Evolutionary conservation across 305 asterid species (phyloP).

Genomic region (Fraxinus albicans): DNA sequence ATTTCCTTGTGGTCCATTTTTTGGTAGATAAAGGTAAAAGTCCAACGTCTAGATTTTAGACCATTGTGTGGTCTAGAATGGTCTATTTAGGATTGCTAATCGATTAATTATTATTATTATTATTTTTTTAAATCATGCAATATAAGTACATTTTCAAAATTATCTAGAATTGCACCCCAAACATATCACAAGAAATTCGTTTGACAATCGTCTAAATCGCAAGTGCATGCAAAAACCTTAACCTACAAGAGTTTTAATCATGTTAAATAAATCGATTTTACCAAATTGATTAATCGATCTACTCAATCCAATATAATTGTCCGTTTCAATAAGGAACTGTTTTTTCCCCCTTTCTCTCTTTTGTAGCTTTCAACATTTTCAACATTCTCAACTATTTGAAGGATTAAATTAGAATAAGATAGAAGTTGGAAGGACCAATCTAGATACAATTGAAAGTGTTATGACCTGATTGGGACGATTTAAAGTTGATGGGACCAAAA

Average conservation of each 20-base stretch:
- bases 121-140: not conserved
- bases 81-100: not conserved
- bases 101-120: not conserved
- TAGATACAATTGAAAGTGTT: too few relatives aligned
- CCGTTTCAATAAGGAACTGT: not conserved
- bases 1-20: not conserved
- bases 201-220: not conserved
- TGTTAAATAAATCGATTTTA: not conserved
- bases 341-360: too few relatives aligned
- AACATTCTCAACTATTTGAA: too few relatives aligned
- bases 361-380: too few relatives aligned
- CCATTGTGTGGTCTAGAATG: not conserved
- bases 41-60: not conserved
- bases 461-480: too few relatives aligned
- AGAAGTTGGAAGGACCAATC: too few relatives aligned
- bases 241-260: not conserved
- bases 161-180: not conserved
- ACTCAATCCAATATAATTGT: not conserved
- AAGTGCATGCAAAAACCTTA: too few relatives aligned
- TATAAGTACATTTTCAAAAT: not conserved
- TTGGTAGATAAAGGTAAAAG: not conserved
- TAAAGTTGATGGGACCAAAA: too few relatives aligned
- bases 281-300: not conserved
- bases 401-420: too few relatives aligned
- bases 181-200: not conserved